Base-by-base conservation (phyloP, 495 filamentous ascomycete genomes). In the Penicillium salamii region DNA sequence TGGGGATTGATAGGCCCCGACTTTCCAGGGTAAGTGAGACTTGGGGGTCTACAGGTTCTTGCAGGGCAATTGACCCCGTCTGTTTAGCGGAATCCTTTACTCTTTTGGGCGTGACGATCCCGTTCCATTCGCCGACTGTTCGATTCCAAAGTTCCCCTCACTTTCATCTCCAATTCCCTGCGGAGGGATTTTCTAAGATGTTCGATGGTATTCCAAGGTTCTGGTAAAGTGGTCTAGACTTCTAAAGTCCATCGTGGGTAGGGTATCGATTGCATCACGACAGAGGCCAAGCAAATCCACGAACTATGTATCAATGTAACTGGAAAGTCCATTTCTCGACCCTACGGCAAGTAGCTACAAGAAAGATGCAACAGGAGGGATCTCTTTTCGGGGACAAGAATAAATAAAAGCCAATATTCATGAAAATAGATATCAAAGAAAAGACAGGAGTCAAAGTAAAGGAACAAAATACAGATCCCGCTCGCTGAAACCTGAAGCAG, bases 31-130 rank as follows among this genome's bases (percentile, higher is more conserved):
- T 28, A 28, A n/a, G n/a, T 9, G 9, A 28, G 24, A 28, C 9
- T 28, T 17, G 5, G 33, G 7, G 4, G 14, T 17, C 18, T 12
- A 39, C 5, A 39, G 18, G 24, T n/a, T n/a, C n/a, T n/a, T n/a
- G n/a, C n/a, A n/a, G n/a, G 38, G 17, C 38, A 28, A 41, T 19
- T 26, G 38, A 3, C 29, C 7, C 29, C 29, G 29, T 13, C 11
- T 38, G 14, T 3, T 15, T 17, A 2, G 42, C 50, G 59, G 59
- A 36, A 46, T 43, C 11, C 4, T 49, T 55, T 59, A 20, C 59
- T 59, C 38, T 18, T 62, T 59, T 49, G 17, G 59, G 59, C 5
- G 12, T 6, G 33, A 19, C 40, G 26, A 42, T 31, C 40, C 39
- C 24, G 8, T 2, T 29, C 11, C 5, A 3, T 38, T 36, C 33